These are phyloP conservation scores for Allium fistulosum DNA, from an alignment of 106 monocot species.

Conservation along the genomic window DNA sequence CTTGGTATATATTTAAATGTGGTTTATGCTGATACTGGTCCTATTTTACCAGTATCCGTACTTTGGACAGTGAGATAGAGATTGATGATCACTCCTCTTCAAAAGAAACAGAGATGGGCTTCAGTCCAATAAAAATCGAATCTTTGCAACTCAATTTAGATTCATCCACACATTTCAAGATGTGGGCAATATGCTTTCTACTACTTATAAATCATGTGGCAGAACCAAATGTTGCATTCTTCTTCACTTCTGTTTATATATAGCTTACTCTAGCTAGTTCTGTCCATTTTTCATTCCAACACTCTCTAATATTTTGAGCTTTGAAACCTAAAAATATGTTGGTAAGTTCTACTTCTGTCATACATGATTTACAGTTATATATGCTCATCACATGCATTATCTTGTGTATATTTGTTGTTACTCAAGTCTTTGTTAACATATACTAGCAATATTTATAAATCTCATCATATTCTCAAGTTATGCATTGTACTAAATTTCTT, in stretches of 20 bases:
- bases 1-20: too few relatives aligned
- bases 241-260: neutral
- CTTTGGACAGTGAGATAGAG: too few relatives aligned
- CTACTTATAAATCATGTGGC: neutral
- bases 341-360: neutral
- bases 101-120: too few relatives aligned
- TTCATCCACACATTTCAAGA: conserved; percentile 9
- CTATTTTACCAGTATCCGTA: too few relatives aligned
- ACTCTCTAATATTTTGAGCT: neutral
- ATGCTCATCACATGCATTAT: neutral
- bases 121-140: neutral
- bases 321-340: neutral
- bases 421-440: neutral
- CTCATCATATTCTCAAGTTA: neutral
- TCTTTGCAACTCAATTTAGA: neutral
- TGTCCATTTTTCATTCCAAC: neutral
- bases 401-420: neutral
- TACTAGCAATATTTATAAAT: neutral
- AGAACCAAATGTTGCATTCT: neutral
- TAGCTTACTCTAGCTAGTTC: neutral
- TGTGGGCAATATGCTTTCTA: neutral
- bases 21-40: too few relatives aligned
- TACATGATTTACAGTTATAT: neutral
- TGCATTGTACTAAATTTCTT: too few relatives aligned
- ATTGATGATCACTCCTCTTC: too few relatives aligned